Percentiles rank a stretch among this genome's conserved stretches.
Conservation (phyloP, 106 monocot species). For the Apostasia shenzhenica region DNA sequence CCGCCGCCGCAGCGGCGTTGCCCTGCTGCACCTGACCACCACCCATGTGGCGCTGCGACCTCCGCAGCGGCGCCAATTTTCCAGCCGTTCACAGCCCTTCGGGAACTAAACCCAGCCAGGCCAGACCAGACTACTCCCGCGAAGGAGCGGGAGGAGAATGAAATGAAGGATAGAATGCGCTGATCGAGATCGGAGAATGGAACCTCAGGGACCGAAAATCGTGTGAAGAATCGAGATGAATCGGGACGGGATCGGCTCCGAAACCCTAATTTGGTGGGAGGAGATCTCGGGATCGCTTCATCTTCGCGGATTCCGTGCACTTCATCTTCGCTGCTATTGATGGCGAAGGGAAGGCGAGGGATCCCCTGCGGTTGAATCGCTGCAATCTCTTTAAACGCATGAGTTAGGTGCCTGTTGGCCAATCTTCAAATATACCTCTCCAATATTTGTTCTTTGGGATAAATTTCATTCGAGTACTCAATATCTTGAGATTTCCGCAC, state of each 20-base stretch:
- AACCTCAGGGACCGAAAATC: neutral
- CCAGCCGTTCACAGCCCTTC: neutral
- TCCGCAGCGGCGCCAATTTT: conserved; percentile 63
- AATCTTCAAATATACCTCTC: conserved; percentile 3
- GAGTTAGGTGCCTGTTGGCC: neutral
- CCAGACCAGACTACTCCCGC: neutral
- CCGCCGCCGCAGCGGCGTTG: conserved; percentile 31
- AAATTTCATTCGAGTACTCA: no score
- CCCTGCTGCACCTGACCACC: conserved; percentile 51
- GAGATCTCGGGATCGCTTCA: conserved; percentile 5
- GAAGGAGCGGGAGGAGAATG: no score
- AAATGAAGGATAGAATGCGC: no score
- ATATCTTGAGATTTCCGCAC: no score
- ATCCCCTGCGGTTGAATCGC: neutral
- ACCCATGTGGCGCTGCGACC: conserved; percentile 68
- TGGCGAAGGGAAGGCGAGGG: neutral
- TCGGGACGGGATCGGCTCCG: neutral
- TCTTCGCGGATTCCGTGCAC: neutral
- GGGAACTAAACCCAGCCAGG: neutral
- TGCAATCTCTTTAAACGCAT: no score
- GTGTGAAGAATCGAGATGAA: no score
- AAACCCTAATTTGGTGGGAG: conserved; percentile 3
- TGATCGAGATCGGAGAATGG: neutral
- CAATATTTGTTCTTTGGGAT: neutral
- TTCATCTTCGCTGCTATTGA: neutral